A percentile compares a stretch with the other conserved stretches of the same genome.
Evolutionary conservation across 495 filamentous ascomycete genomes (phyloP).

Genomic region (Thermochaetoides thermophila): DNA sequence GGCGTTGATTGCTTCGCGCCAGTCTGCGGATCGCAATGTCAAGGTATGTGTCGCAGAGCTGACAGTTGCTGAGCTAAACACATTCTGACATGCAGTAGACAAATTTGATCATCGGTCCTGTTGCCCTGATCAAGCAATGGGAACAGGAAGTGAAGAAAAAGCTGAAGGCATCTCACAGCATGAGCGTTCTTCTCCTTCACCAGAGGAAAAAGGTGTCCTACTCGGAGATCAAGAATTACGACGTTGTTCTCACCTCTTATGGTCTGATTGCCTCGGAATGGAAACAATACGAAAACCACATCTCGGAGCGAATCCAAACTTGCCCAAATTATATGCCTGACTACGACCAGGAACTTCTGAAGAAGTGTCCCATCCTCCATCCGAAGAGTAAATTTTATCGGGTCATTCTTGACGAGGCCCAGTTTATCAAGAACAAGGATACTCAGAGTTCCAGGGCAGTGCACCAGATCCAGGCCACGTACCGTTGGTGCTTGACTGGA

Average conservation of each 20-base stretch:
- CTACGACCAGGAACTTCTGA: slow-evolving; percentile 14
- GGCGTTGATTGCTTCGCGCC: slow-evolving; percentile 66
- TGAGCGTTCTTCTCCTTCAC: slow-evolving; percentile 59
- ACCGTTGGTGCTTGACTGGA: slow-evolving; percentile 78
- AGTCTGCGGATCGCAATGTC: slow-evolving; percentile 41
- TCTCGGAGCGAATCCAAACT: slow-evolving; percentile 9
- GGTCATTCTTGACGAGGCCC: slow-evolving; percentile 84
- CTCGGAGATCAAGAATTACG: slow-evolving; percentile 47
- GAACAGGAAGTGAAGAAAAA: slow-evolving; percentile 67
- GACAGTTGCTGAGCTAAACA: background rate
- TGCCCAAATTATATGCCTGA: slow-evolving; percentile 5
- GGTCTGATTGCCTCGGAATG: slow-evolving; percentile 61
- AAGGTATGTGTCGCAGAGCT: slow-evolving; percentile 11
- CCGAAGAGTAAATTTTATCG: slow-evolving; percentile 59
- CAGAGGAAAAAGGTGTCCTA: slow-evolving; percentile 36
- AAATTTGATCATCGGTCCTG: slow-evolving; percentile 75
- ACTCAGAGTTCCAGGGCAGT: slow-evolving; percentile 53
- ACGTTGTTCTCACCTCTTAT: slow-evolving; percentile 85
- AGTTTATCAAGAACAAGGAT: slow-evolving; percentile 78
- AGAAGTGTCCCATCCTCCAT: slow-evolving; percentile 46
- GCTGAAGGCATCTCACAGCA: slow-evolving; percentile 39
- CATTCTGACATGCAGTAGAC: slow-evolving; percentile 35
- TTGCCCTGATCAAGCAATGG: slow-evolving; percentile 84
- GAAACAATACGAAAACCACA: slow-evolving; percentile 27
- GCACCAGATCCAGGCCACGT: slow-evolving; percentile 42